phyloP scores from a whole-genome alignment of 495 filamentous ascomycete genomes.

The Aspergillus leporis region DNA sequence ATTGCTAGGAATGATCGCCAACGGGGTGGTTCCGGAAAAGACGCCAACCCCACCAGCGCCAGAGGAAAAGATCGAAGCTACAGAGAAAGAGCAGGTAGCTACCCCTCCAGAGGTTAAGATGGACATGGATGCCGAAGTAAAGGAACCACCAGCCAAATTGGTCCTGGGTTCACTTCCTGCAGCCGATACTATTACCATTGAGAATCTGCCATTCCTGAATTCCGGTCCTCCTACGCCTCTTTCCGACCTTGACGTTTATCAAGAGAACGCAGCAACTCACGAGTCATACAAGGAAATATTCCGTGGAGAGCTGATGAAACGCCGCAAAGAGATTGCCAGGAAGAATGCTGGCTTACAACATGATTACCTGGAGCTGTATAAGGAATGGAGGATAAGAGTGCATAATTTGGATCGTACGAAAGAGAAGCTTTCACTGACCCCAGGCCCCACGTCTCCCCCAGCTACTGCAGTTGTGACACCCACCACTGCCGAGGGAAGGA shows the following conservation, averaged over 20 bases:
- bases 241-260: slow-evolving; percentile 49
- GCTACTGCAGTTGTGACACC: slow-evolving; percentile 39
- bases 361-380: slow-evolving; percentile 46
- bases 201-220: slow-evolving; percentile 50
- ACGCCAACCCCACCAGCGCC: slow-evolving; percentile 20
- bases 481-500: slow-evolving; percentile 55
- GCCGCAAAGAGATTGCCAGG: slow-evolving; percentile 41
- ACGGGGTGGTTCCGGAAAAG: slow-evolving; percentile 28
- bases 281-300: slow-evolving; percentile 39
- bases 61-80: slow-evolving; percentile 20
- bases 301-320: slow-evolving; percentile 35
- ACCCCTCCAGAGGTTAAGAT: slow-evolving; percentile 8
- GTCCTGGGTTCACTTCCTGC: slow-evolving; percentile 20
- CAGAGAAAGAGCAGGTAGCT: slow-evolving; percentile 5
- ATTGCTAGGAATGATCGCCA: slow-evolving; percentile 42
- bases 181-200: slow-evolving; percentile 29
- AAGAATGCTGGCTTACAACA: slow-evolving; percentile 45
- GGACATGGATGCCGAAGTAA: slow-evolving; percentile 38
- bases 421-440: slow-evolving; percentile 51
- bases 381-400: slow-evolving; percentile 47
- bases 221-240: slow-evolving; percentile 51
- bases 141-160: slow-evolving; percentile 29
- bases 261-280: slow-evolving; percentile 41
- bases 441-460: slow-evolving; percentile 51
- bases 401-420: slow-evolving; percentile 64